Evolutionary conservation across 2,329 filamentous ascomycete species (phyloP).

Genomic region (Stemphylium vesicarium): DNA sequence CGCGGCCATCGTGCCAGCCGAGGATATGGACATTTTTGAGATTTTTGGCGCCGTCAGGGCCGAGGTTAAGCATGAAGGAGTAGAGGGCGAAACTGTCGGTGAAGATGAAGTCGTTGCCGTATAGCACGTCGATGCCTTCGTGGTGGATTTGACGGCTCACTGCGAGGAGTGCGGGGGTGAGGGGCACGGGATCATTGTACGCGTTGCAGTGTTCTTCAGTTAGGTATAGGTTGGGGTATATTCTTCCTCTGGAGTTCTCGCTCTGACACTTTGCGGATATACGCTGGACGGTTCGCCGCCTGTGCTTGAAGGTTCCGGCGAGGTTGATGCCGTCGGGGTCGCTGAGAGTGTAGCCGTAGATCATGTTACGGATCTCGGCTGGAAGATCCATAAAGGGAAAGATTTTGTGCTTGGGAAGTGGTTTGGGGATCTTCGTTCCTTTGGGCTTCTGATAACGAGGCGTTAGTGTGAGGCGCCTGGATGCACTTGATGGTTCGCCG

Average conservation of each 20-base stretch:
- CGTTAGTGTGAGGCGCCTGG: neutral
- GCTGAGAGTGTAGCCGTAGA: conserved; percentile 38
- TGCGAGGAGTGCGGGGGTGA: conserved; percentile 37
- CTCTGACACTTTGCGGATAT: conserved; percentile 13
- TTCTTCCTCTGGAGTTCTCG: too few species aligned
- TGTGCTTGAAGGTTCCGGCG: conserved; percentile 27
- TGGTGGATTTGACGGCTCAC: conserved; percentile 37
- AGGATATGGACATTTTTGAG: conserved; percentile 36
- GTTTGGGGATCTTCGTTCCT: conserved; percentile 14
- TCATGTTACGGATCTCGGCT: conserved; percentile 44
- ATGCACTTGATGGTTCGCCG: conserved; percentile 2
- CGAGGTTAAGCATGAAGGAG: conserved; percentile 41
- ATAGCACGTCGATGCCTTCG: conserved; percentile 37
- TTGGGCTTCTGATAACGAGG: conserved; percentile 30
- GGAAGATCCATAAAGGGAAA: conserved; percentile 46
- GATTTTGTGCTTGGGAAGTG: conserved; percentile 38
- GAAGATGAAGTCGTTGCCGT: conserved; percentile 39
- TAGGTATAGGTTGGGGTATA: too few species aligned
- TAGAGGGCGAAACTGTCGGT: conserved; percentile 39
- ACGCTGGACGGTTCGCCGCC: conserved; percentile 39
- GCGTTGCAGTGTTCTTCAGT: too few species aligned
- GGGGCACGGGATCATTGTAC: conserved; percentile 7
- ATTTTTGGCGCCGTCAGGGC: conserved; percentile 26
- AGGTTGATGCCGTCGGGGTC: conserved; percentile 38
- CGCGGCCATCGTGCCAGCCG: conserved; percentile 30